phyloP scores from a whole-genome alignment of 345 rosid genomes.

The Triadica sebifera region DNA sequence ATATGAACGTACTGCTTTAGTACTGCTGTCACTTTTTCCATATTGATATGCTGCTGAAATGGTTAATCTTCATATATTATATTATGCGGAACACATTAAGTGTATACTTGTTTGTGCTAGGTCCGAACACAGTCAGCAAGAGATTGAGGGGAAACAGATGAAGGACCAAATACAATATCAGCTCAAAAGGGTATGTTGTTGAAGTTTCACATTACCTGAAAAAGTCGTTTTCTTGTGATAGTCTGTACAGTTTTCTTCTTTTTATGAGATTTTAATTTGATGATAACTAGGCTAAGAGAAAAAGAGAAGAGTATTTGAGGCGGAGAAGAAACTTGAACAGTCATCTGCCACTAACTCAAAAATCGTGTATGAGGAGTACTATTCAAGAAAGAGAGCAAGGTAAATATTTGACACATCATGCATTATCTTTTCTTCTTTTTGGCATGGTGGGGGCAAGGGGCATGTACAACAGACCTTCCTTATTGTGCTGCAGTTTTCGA shows the following conservation, averaged over 20 bases:
- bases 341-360: constrained; percentile 40
- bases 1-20: background rate
- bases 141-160: constrained; percentile 66
- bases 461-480: background rate
- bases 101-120: constrained; percentile 29
- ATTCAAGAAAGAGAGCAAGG: constrained; percentile 69
- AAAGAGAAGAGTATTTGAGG: constrained; percentile 76
- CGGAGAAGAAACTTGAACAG: constrained; percentile 45
- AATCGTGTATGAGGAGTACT: constrained; percentile 57
- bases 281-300: constrained; percentile 62
- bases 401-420: constrained; percentile 19
- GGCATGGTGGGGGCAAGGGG: background rate
- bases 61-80: too few relatives aligned
- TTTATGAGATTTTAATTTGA: constrained; percentile 11
- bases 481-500: background rate
- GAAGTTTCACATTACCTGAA: constrained; percentile 6
- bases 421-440: background rate
- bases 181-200: constrained; percentile 56
- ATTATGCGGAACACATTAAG: too few relatives aligned
- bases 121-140: constrained; percentile 63
- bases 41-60: background rate
- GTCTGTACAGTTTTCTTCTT: background rate
- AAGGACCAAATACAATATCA: constrained; percentile 69
- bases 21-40: background rate
- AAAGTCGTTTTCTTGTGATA: background rate